Percentiles rank a stretch among this genome's conserved stretches.
phyloP scores from a whole-genome alignment of 2,329 filamentous ascomycete genomes.

The Neonectria sp. region DNA sequence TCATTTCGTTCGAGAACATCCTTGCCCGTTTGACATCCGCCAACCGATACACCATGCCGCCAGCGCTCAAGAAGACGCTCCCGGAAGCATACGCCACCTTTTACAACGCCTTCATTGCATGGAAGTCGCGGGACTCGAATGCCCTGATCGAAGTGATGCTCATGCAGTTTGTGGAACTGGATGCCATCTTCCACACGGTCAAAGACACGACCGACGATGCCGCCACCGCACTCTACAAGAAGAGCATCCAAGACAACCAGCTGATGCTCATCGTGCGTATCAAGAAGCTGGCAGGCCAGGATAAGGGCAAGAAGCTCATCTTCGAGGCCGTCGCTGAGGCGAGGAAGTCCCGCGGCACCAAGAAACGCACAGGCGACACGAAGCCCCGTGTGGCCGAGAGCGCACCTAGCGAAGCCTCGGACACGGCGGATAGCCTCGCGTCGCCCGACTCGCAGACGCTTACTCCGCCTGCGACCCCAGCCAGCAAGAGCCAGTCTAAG shows the following conservation, averaged over 20 bases:
- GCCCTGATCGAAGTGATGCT: constrained; percentile 88
- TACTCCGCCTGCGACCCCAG: constrained; percentile 68
- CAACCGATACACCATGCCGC: constrained; percentile 78
- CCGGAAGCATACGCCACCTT: constrained; percentile 81
- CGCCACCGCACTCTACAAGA: constrained; percentile 82
- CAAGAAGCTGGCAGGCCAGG: constrained; percentile 81
- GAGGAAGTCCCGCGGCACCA: constrained; percentile 74
- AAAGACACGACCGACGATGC: constrained; percentile 82
- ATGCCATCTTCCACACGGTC: constrained; percentile 87
- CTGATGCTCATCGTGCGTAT: constrained; percentile 84
- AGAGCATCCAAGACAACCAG: constrained; percentile 87
- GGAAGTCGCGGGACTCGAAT: constrained; percentile 86
- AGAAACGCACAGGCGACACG: constrained; percentile 78
- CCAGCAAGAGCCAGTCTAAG: constrained; percentile 57
- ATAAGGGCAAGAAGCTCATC: constrained; percentile 80
- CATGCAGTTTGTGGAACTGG: constrained; percentile 87
- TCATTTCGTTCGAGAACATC: constrained; percentile 84
- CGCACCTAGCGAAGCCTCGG: constrained; percentile 54
- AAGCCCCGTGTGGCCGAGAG: constrained; percentile 76
- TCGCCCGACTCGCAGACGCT: constrained; percentile 64
- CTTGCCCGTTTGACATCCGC: constrained; percentile 75
- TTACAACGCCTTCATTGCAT: constrained; percentile 84
- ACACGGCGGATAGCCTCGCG: constrained; percentile 55
- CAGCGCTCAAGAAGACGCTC: constrained; percentile 73
- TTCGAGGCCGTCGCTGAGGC: constrained; percentile 82